Conservation (phyloP, 768 basidiomycete genomes). For the Boletus rubropictus region DNA sequence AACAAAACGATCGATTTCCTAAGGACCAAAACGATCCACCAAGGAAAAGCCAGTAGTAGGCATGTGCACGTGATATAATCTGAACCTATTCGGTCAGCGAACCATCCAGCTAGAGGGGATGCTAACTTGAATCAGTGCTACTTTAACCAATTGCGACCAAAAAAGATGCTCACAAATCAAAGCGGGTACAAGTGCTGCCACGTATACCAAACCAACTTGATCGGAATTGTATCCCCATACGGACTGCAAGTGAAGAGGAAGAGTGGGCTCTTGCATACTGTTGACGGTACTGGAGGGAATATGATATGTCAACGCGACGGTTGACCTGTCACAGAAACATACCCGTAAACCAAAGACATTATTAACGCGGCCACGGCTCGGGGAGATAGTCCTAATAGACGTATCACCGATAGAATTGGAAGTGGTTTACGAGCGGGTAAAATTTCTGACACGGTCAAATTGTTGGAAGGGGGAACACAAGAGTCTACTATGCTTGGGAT, state of each 20-base stretch:
- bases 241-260: slow-evolving; percentile 49
- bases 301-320: not conserved
- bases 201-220: slow-evolving; percentile 59
- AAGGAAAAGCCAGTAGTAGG: slow-evolving; percentile 52
- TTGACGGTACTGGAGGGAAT: slow-evolving; percentile 38
- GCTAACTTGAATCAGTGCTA: slow-evolving; percentile 33
- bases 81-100: slow-evolving; percentile 51
- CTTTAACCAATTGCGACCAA: not conserved
- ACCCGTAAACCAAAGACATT: slow-evolving; percentile 53
- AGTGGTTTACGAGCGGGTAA: slow-evolving; percentile 22
- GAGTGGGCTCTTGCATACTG: slow-evolving; percentile 49
- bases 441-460: slow-evolving; percentile 2
- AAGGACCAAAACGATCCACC: slow-evolving; percentile 55
- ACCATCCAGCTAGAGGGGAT: slow-evolving; percentile 52
- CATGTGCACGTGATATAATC: slow-evolving; percentile 48
- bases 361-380: slow-evolving; percentile 44
- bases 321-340: slow-evolving; percentile 11
- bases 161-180: slow-evolving; percentile 50
- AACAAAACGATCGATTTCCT: slow-evolving; percentile 44
- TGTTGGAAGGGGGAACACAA: not conserved
- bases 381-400: slow-evolving; percentile 38
- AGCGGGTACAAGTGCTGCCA: slow-evolving; percentile 59
- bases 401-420: slow-evolving; percentile 39
- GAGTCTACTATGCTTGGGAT: not conserved
- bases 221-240: slow-evolving; percentile 44